Evolutionary conservation across 768 basidiomycete species (phyloP), one percentile per base, ranked within the genome.

Genomic region (Tricholoma furcatifolium): DNA sequence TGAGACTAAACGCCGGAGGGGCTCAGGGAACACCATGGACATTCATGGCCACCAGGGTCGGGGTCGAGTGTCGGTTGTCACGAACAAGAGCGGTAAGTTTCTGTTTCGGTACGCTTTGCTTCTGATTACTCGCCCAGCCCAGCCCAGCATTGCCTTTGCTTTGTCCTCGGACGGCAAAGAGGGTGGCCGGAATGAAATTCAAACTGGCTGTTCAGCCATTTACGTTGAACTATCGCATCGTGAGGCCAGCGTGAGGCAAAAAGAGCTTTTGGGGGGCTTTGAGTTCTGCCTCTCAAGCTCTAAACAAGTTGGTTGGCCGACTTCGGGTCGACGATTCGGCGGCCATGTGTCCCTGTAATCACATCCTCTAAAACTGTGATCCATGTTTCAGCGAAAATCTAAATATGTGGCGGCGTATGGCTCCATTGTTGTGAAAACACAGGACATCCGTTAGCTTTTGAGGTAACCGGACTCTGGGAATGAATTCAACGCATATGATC

Each of bases 1-100:
- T 47, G 48, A 51, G 44, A 58, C 51, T 50, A 32, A 55, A 47
- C 48, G 30, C 43, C 54, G 49, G 45, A 40, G 27, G 32, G 32
- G 17, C 9, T 49, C 42, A 54, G 46, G 41, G 45, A 36, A 35
- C 23, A 24, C 24, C n/a, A n/a, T n/a, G n/a, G n/a, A n/a, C n/a
- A n/a, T n/a, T n/a, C n/a, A n/a, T n/a, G n/a, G n/a, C n/a, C n/a
- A 46, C 14, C 35, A 8, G 53, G 15, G 12, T 3, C 41, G 39
- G 18, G 6, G n/a, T n/a, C 4, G 32, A 23, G 47, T 31, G 38
- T 41, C 49, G 24, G 46, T 31, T 31, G 43, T 43, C 43, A 43
- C 47, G 45, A 34, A 27, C 27, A 27, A 27, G 27, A 27, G 27
- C 27, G 27, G 3, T 7, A 7, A 7, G 27, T 27, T n/a, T n/a